Evolutionary conservation across 1,139 yeast species (phyloP), one percentile per base, ranked within the genome.

Genomic region (Magnusiomyces sp.): DNA sequence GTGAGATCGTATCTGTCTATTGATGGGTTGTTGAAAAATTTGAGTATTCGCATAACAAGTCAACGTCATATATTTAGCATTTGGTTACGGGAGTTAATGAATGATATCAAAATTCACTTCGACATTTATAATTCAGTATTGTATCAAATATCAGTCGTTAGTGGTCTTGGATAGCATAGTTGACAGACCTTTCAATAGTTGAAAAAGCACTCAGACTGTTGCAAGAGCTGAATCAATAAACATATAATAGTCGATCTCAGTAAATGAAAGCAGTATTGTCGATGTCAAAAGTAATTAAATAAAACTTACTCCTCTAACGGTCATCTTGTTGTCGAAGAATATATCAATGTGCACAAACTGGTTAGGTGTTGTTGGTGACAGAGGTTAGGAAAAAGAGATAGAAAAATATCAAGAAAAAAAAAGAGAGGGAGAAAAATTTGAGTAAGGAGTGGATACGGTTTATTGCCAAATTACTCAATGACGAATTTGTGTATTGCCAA

Each of bases 261-360:
- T 20, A 16, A 31, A 40, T 40, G 31, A 31, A 31, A 32, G 31
- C 43, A 40, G 14, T 40, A 40, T 40, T 40, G 43, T 19, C 19
- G 43, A 27, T 40, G 29, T 17, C n/a, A 32, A 40, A 27, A 40
- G 14, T 40, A 40, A 13, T 40, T 23, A 23, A 23, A 23, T 23
- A 10, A 20, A 43, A 64, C 68, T 58, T 64, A 64, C 68, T 53
- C 69, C 69, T 56, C 69, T 68, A 56, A 65, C 60, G 55, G 69
- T 62, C 58, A 65, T 65, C 56, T 53, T 55, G 53, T 51, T 43
- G 58, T 58, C 45, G 50, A 45, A 47, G 46, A 46, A 34, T 51
- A 39, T 48, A 47, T 51, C 50, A 47, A 52, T 43, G 46, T 51
- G 54, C 45, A 49, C 49, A 51, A 51, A 48, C 48, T 43, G 51